Evolutionary conservation across 441 rosid genomes (phyloP), one percentile per base, ranked within the genome.

Genomic region (Croton setiger): DNA sequence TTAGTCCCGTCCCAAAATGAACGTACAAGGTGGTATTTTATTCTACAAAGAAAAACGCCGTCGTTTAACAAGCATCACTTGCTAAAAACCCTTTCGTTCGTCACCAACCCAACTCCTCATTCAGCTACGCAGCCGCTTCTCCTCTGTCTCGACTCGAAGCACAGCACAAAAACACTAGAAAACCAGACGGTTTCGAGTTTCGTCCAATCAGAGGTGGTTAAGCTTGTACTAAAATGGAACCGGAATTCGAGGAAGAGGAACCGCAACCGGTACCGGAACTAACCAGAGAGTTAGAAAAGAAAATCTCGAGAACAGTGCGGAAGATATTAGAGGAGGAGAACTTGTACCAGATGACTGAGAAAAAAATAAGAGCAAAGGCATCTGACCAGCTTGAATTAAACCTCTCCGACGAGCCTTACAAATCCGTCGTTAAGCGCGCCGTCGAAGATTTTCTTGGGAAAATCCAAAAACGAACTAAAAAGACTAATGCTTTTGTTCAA

Each of bases 331-430:
- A 74, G 64, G 58, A 66, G 4, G 78, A 79, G 5, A 79, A 75
- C 39, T 54, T 84, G 63, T 68, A 70, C 76, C 60, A 76, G 75
- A 63, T 80, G 53, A 80, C 80, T 9, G 83, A 84, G 83, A 35
- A 58, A 1, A 73, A 75, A 59, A 81, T 81, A 3, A 72, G 86
- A 62, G 79, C 82, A 3, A 63, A 70, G 51, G 84, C 83, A 47
- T 78, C 83, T 4, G 31, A 72, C 1, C 71, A 80, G 56, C 72
- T 84, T 36, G 67, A 33, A 15, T 75, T 80, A 31, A 79, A 82
- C 35, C 83, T 82, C 60, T 58, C 81, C 2, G 60, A 11, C 15
- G 80, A 76, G 37, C 79, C 79, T 27, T 82, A 76, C 73, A 84
- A 78, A 41, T 60, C 69, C 43, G 33, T 78, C 33, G 83, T 84